Base-by-base conservation (phyloP, 495 filamentous ascomycete species). In the Neurospora sp. region DNA sequence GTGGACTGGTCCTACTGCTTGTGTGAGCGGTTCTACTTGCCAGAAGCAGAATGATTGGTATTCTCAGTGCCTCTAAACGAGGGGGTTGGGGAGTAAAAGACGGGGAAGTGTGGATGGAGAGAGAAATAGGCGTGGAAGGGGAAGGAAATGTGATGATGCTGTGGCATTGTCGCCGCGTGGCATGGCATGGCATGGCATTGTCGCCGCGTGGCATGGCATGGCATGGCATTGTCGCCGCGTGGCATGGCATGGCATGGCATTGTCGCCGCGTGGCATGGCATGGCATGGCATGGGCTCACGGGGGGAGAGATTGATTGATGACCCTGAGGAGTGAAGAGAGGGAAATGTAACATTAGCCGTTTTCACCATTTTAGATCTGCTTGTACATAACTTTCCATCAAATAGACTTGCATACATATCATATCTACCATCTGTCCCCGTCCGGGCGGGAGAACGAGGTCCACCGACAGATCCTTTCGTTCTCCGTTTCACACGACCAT, bases 401-500 rank as follows among this genome's bases (percentile, higher is more conserved):
- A 22, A 1, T 31, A 20, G 18, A 46, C 40, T 41, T n/a, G 4
- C 42, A n/a, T 44, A 40, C 3, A 46, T 46, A 44, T 44, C 1
- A n/a, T n/a, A n/a, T n/a, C n/a, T n/a, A n/a, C n/a, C n/a, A n/a
- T n/a, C n/a, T n/a, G n/a, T n/a, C n/a, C n/a, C n/a, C n/a, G n/a
- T n/a, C n/a, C n/a, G 74, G 78, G 35, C 82, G 80, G 40, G 73
- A 82, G 74, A 69, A 78, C 35, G 81, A 85, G 75, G 72, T 85
- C 41, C 41, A 85, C 73, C 78, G 76, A 68, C 73, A 83, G 74
- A 82, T 84, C 40, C 77, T 85, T 71, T 78, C 80, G 42, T 87
- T 87, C 80, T 87, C 83, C 3, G 78, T 88, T 72, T 87, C 83
- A 38, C 82, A 86, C 75, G 76, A 87, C 74, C 71, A 83, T 41